Evolutionary conservation across 495 filamentous ascomycete species (phyloP).

Genomic region (Penicillium manginii): DNA sequence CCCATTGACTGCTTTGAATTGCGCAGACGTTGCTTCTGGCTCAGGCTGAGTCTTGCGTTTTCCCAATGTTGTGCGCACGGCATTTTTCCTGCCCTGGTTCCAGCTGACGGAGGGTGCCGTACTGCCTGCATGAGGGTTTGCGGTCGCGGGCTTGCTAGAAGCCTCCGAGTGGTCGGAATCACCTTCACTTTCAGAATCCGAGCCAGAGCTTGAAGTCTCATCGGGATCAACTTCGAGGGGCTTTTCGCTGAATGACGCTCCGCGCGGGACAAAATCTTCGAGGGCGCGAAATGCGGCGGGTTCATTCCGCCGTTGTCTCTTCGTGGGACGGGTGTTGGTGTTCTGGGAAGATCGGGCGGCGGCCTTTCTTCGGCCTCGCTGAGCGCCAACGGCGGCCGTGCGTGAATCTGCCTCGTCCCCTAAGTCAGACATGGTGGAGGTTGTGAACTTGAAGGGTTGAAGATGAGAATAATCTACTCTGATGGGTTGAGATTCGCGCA

Average conservation of each 20-base stretch:
- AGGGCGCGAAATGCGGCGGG: conserved; percentile 28
- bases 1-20: conserved; percentile 46
- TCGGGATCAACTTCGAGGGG: conserved; percentile 41
- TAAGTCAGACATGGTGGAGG: conserved; percentile 35
- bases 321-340: conserved; percentile 31
- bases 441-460: not conserved
- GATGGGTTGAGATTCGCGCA: conserved; percentile 7
- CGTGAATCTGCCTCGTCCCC: conserved; percentile 49
- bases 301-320: conserved; percentile 35
- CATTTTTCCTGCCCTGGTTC: conserved; percentile 43
- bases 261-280: conserved; percentile 44
- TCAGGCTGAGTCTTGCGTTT: conserved; percentile 21
- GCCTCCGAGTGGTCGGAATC: conserved; percentile 25
- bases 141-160: not conserved
- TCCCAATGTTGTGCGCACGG: conserved; percentile 42
- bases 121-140: conserved; percentile 30
- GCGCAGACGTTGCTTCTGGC: conserved; percentile 3
- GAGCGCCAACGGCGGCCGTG: conserved; percentile 42
- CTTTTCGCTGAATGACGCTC: conserved; percentile 40
- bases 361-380: conserved; percentile 27
- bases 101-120: conserved; percentile 43
- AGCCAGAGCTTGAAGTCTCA: conserved; percentile 35
- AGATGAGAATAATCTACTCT: not conserved
- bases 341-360: conserved; percentile 29
- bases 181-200: conserved; percentile 8